Evolutionary conservation across 768 basidiomycete genomes (phyloP).

Genomic region (Tylopilus subfusipes): DNA sequence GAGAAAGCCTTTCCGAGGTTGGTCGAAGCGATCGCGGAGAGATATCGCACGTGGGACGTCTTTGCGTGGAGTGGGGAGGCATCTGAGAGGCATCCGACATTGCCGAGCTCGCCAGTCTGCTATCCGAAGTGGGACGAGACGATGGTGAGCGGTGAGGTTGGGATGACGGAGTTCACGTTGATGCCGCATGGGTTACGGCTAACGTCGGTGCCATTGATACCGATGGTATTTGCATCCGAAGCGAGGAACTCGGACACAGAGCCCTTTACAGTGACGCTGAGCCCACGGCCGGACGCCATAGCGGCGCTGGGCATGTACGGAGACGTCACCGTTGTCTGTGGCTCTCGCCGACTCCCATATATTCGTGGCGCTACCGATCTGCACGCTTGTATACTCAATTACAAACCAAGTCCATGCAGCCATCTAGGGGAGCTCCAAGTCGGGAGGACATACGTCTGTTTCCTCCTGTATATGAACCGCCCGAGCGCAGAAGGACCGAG

Average conservation of each 20-base stretch:
- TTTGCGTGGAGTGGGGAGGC: conserved; percentile 26
- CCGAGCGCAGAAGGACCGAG: conserved; percentile 1
- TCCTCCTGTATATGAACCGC: conserved; percentile 16
- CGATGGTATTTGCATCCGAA: conserved; percentile 11
- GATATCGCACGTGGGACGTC: conserved; percentile 18
- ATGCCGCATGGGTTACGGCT: conserved; percentile 14
- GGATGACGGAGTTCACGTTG: conserved; percentile 16
- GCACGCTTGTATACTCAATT: conserved; percentile 24
- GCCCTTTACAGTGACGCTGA: conserved; percentile 15
- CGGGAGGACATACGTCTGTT: conserved; percentile 20
- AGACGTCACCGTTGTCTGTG: conserved; percentile 16
- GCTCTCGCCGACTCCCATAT: conserved; percentile 11
- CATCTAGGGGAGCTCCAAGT: conserved; percentile 13
- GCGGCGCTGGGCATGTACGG: conserved; percentile 6
- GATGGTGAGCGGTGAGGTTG: conserved; percentile 4
- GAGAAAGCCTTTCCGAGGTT: conserved; percentile 28
- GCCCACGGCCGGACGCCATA: neutral
- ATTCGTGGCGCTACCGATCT: conserved; percentile 15
- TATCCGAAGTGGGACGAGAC: conserved; percentile 20
- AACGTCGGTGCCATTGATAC: conserved; percentile 21
- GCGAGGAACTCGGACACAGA: neutral
- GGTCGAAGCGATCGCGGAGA: conserved; percentile 15
- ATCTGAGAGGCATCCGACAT: conserved; percentile 14
- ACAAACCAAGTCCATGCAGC: neutral
- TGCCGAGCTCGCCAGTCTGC: conserved; percentile 21